Conservation (phyloP, 2,329 filamentous ascomycete genomes). For the Pestalotiopsis sp. region DNA sequence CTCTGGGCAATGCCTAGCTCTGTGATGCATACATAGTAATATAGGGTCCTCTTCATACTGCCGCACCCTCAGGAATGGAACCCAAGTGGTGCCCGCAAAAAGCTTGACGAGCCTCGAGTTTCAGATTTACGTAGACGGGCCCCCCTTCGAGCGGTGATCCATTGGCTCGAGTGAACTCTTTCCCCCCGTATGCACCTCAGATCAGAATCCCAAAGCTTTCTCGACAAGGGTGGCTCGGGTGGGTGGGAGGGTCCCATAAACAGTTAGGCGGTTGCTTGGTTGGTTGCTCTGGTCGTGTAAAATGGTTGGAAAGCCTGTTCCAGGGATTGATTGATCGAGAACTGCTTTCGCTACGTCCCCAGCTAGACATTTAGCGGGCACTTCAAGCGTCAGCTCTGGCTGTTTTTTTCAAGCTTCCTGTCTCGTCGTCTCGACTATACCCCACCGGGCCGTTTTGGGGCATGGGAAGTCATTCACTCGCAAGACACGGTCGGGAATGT, state of each 20-base stretch:
- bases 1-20: neutral
- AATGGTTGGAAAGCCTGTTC: neutral
- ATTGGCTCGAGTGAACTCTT: neutral
- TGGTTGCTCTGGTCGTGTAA: neutral
- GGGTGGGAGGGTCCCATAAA: neutral
- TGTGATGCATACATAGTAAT: neutral
- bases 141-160: neutral
- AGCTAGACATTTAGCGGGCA: neutral
- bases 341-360: neutral
- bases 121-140: conserved; percentile 7
- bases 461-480: neutral
- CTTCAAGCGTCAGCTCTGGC: neutral
- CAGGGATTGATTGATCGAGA: neutral
- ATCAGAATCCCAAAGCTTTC: conserved; percentile 4
- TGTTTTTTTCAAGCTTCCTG: conserved; percentile 7
- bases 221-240: neutral
- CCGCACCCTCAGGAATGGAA: neutral
- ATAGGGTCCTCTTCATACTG: neutral
- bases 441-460: conserved; percentile 2
- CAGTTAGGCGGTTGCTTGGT: neutral
- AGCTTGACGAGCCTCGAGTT: conserved; percentile 5
- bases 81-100: conserved; percentile 10
- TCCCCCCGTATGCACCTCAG: conserved; percentile 5
- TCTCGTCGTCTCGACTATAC: conserved; percentile 4
- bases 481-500: neutral